phyloP scores from a whole-genome alignment of 2,329 filamentous ascomycete genomes.

The Penicillium glabrum region DNA sequence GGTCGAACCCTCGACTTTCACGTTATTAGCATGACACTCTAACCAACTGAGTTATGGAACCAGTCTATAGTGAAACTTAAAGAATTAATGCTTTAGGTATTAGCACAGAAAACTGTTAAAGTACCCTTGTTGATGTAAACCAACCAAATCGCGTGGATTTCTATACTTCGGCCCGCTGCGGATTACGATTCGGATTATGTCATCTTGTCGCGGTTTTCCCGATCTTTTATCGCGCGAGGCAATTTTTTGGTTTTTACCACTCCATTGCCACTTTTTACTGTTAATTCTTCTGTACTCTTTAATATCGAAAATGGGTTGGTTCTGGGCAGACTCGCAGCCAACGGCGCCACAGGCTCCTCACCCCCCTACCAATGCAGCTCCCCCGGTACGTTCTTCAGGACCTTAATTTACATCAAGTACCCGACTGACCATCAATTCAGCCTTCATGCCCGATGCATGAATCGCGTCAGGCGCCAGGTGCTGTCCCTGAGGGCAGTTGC shows the following conservation, averaged over 20 bases:
- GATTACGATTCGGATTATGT: constrained; percentile 7
- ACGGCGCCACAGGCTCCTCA: constrained; percentile 45
- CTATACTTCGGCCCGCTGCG: background rate
- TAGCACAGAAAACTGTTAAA: too few species aligned
- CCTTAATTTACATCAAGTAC: constrained; percentile 18
- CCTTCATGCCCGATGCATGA: constrained; percentile 71
- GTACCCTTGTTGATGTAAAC: background rate
- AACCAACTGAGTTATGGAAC: too few species aligned
- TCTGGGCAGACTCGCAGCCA: constrained; percentile 61
- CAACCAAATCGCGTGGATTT: constrained; percentile 1
- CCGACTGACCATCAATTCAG: constrained; percentile 42
- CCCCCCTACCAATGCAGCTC: constrained; percentile 50
- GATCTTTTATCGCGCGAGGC: constrained; percentile 20
- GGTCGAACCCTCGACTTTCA: too few species aligned
- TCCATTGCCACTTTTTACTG: background rate
- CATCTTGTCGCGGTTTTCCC: constrained; percentile 12
- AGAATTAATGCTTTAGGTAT: too few species aligned
- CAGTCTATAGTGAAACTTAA: too few species aligned
- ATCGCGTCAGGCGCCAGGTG: constrained; percentile 33
- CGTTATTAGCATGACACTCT: too few species aligned
- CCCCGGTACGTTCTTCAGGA: constrained; percentile 51
- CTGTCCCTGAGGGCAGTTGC: constrained; percentile 37
- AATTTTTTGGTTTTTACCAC: constrained; percentile 8
- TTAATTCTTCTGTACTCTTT: background rate
- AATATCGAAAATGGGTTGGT: constrained; percentile 62